Conservation (phyloP, 148 eudicot genomes). For the Rhododendron ovatum region DNA sequence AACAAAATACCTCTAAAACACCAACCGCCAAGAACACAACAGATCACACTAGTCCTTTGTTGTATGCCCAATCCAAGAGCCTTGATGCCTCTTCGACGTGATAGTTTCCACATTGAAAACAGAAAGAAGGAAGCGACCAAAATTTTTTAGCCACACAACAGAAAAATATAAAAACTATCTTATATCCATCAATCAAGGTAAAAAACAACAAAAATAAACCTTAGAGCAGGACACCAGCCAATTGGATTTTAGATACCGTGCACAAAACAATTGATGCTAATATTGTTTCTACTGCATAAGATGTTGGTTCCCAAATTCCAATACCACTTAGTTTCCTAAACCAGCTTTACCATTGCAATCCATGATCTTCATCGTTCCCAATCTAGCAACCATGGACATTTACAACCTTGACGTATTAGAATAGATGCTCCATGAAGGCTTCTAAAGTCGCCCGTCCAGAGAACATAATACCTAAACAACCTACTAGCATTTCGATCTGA, state of each 20-base stretch:
- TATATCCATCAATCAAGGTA: neutral
- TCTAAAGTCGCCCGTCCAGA: conserved; percentile 52
- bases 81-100: conserved; percentile 69
- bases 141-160: conserved; percentile 15
- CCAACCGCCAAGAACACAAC: too few species aligned
- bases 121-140: conserved; percentile 27
- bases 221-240: conserved; percentile 13
- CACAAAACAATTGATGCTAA: conserved; percentile 11
- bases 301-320: conserved; percentile 37
- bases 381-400: conserved; percentile 79
- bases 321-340: conserved; percentile 51
- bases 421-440: conserved; percentile 37
- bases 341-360: conserved; percentile 75
- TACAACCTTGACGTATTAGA: conserved; percentile 49
- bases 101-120: conserved; percentile 44
- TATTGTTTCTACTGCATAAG: conserved; percentile 28
- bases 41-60: too few species aligned
- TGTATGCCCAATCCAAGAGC: conserved; percentile 45
- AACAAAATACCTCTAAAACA: too few species aligned
- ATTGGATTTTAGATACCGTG: conserved; percentile 41
- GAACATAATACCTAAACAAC: conserved; percentile 71
- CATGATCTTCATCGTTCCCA: conserved; percentile 63
- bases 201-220: conserved; percentile 13
- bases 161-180: neutral
- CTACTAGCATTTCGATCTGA: conserved; percentile 52